Base-by-base conservation (phyloP, 305 asterid genomes). In the Solanum hybrid region DNA sequence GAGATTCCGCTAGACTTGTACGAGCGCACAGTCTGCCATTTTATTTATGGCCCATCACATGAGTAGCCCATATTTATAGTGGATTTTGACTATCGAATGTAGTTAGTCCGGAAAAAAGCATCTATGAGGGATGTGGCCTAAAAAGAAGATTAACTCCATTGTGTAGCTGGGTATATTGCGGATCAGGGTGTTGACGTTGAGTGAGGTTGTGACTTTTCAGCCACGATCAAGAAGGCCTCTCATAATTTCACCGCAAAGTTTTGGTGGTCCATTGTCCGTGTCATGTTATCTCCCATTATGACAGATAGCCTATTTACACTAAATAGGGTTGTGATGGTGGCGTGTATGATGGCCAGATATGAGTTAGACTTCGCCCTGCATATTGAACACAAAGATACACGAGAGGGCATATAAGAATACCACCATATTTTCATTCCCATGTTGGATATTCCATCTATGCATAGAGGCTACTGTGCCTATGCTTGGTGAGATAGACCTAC, bases 151-250 rank as follows among this genome's bases (percentile, higher is more conserved):
- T 57, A 18, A 57, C 11, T 20, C 1, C 5, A 3, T 7, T 18
- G 10, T 22, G 24, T 18, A 1, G 1, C 24, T 0, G 0, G 24
- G n/a, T 18, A 57, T 57, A 7, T 57, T 6, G 0, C 0, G 11
- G 24, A 18, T 18, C 4, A 57, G 10, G 69, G 24, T 57, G 2
- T 57, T 57, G n/a, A 18, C 1, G 24, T 0, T 57, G 0, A 18
- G 10, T 57, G 69, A 4, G 69, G 1, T 57, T 18, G 11, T 57
- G 69, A 57, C 10, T 57, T 57, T 57, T 57, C 11, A 6, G 10
- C 24, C 24, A 22, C 1, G 10, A 6, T 20, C 1, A 57, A 20
- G 2, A 57, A 57, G 4, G 26, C 11, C 26, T 61, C 26, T 20
- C 11, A 20, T 61, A 20, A 7, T 20, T 61, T 61, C 11, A 3